Percentiles rank a stretch among this genome's conserved stretches.
Conservation (phyloP, 1,139 yeast genomes). For the Suhomyces yuchorum region DNA sequence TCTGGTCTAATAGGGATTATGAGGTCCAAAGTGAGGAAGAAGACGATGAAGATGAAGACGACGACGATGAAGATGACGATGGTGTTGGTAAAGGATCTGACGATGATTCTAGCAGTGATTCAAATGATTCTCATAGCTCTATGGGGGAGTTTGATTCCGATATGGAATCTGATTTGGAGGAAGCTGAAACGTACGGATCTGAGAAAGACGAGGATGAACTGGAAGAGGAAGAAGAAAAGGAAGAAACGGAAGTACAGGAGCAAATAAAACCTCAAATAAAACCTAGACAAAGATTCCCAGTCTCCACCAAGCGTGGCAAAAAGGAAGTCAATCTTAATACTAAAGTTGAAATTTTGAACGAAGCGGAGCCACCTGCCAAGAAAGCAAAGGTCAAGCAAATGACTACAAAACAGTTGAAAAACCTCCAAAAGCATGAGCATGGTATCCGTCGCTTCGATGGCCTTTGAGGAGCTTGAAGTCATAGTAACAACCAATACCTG, state of each 20-base stretch:
- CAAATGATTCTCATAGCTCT: slow-evolving; percentile 2
- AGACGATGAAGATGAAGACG: background rate
- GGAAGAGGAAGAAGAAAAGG: slow-evolving; percentile 18
- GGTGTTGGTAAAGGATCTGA: slow-evolving; percentile 5
- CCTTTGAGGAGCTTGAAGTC: no score
- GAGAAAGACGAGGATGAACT: slow-evolving; percentile 6
- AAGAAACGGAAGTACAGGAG: slow-evolving; percentile 20
- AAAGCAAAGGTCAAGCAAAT: slow-evolving; percentile 39
- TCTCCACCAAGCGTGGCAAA: slow-evolving; percentile 2
- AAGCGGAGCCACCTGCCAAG: slow-evolving; percentile 22
- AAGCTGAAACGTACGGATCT: background rate
- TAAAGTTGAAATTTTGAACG: slow-evolving; percentile 9
- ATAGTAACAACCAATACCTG: no score
- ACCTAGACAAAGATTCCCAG: slow-evolving; percentile 7
- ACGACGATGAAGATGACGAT: slow-evolving; percentile 3
- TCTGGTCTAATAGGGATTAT: slow-evolving; percentile 56
- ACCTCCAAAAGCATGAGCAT: slow-evolving; percentile 57
- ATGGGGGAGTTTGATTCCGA: slow-evolving; percentile 13
- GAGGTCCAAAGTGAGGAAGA: slow-evolving; percentile 18
- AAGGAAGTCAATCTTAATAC: slow-evolving; percentile 11
- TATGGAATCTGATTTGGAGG: slow-evolving; percentile 18
- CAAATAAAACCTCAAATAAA: slow-evolving; percentile 19
- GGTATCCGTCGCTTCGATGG: slow-evolving; percentile 73
- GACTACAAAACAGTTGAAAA: slow-evolving; percentile 49
- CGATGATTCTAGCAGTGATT: background rate